phyloP scores from a whole-genome alignment of 257 asterid species.

The Ilex aquifolium region DNA sequence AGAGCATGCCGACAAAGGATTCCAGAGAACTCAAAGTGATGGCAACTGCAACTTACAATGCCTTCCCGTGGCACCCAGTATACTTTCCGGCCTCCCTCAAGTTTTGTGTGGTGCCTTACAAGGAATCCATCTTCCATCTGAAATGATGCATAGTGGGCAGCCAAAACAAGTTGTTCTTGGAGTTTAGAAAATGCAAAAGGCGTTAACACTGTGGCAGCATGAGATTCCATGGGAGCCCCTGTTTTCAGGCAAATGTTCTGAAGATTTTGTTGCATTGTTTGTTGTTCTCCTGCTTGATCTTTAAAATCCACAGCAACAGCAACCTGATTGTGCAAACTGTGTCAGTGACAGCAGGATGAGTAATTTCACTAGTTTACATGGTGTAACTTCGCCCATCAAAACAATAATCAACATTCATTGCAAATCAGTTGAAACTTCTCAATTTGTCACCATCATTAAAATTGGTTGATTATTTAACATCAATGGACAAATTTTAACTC shows the following conservation, averaged over 20 bases:
- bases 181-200: conserved; percentile 89
- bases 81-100: conserved; percentile 88
- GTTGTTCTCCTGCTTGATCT: conserved; percentile 96
- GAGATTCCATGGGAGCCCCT: conserved; percentile 99
- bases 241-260: conserved; percentile 92
- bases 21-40: conserved; percentile 85
- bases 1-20: conserved; percentile 90
- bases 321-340: conserved; percentile 41
- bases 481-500: too few relatives aligned
- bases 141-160: conserved; percentile 91
- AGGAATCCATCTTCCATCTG: conserved; percentile 72
- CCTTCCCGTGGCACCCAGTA: conserved; percentile 91
- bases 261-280: conserved; percentile 92
- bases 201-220: conserved; percentile 81
- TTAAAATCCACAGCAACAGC: conserved; percentile 87
- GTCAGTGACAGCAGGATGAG: conserved; percentile 3
- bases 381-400: too few relatives aligned
- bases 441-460: too few relatives aligned
- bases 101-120: conserved; percentile 88
- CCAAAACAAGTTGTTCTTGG: conserved; percentile 89
- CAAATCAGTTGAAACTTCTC: too few relatives aligned
- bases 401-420: too few relatives aligned
- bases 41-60: conserved; percentile 85
- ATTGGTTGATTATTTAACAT: too few relatives aligned
- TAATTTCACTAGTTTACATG: neutral